Base-by-base conservation (phyloP, 2,329 filamentous ascomycete species). In the Penicillium sp. region DNA sequence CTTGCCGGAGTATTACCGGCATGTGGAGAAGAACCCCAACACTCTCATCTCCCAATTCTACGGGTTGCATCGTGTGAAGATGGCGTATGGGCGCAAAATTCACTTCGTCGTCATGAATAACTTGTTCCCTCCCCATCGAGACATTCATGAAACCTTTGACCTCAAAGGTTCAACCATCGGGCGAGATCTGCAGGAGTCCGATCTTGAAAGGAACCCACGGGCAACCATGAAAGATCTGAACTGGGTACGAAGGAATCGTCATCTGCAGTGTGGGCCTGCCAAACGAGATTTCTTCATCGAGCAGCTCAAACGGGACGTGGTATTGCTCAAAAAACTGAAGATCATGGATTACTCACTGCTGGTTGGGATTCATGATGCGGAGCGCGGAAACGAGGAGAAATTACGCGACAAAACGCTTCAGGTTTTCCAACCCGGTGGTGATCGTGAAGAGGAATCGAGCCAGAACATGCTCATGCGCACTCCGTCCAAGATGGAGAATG, bases 51-150 rank as follows among this genome's bases (percentile, higher is more conserved):
- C 90, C 13, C 92, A 98, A 58, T 98, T 98, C 60, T 98, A 96
- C 60, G 92, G 92, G 32, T 74, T 98, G 12, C 92, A 98, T 66
- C 82, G 92, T 44, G 92, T 98, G 56, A 98, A 98, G 75, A 93
- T 95, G 72, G 88, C 90, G 0, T 96, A 95, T 61, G 92, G 92
- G 46, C 84, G 90, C 60, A 98, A 98, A 70, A 95, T 96, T 38
- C 92, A 98, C 66, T 98, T 98, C 55, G 92, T 98, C 43, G 89
- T 98, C 60, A 98, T 98, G 92, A 98, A 98, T 72, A 98, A 98
- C 64, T 76, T 98, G 11, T 98, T 98, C 59, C 92, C 92, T 9
- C 90, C 92, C 5, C 92, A 98, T 67, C 80, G 90, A 52, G 92
- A 98, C 63, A 96, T 98, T 44, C 92, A 98, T 68, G 81, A 87